These are phyloP conservation scores for Hortaea sp. DNA, from an alignment of 2,329 filamentous ascomycete species.

Conservation along the genomic window DNA sequence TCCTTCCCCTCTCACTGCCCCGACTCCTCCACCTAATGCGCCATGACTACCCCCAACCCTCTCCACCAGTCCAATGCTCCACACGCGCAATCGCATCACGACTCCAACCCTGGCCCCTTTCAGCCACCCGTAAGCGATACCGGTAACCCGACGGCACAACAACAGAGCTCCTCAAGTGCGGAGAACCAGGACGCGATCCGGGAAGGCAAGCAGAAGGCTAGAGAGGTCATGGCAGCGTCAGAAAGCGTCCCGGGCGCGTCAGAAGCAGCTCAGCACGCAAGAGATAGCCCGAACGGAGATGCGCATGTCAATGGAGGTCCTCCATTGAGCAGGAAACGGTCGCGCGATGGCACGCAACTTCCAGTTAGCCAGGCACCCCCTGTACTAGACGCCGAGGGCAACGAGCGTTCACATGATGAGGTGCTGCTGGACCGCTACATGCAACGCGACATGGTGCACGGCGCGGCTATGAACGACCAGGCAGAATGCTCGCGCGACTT, in stretches of 20 bases:
- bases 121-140: constrained; percentile 10
- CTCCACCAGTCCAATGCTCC: constrained; percentile 3
- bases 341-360: constrained; percentile 48
- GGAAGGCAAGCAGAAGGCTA: constrained; percentile 51
- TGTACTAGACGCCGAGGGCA: constrained; percentile 2
- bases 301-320: constrained; percentile 37
- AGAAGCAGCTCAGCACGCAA: constrained; percentile 17
- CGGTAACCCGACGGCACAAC: constrained; percentile 8
- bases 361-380: constrained; percentile 24
- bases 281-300: constrained; percentile 12
- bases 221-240: constrained; percentile 48
- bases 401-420: constrained; percentile 16
- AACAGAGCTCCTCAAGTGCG: constrained; percentile 7
- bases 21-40: not conserved
- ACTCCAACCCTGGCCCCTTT: constrained; percentile 8
- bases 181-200: constrained; percentile 38
- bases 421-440: constrained; percentile 53
- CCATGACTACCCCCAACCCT: not conserved
- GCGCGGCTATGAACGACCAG: constrained; percentile 42
- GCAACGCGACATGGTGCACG: constrained; percentile 52
- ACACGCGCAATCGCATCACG: not conserved
- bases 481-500: constrained; percentile 32
- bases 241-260: constrained; percentile 27
- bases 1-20: not conserved
- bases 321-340: constrained; percentile 45